These are phyloP conservation scores for Centrapalus pauciflorus DNA, from an alignment of 129 eudicot genomes.

Conservation along the genomic window DNA sequence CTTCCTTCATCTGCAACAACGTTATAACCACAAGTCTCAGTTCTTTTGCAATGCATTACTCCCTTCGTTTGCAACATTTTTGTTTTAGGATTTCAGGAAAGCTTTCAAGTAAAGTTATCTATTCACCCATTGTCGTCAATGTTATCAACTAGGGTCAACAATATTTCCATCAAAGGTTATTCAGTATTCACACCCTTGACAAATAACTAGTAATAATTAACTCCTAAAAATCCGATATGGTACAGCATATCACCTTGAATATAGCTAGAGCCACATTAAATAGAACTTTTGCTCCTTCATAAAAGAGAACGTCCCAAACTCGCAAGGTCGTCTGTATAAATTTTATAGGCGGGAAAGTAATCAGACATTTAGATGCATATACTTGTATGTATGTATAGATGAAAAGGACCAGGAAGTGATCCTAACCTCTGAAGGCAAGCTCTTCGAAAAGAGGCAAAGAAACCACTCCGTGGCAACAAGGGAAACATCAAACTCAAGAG, in stretches of 20 bases:
- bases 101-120: not conserved
- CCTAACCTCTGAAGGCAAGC: conserved; percentile 94
- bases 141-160: not conserved
- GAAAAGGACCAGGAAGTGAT: not conserved
- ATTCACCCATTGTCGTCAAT: too few relatives aligned
- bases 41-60: not conserved
- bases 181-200: not conserved
- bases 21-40: not conserved
- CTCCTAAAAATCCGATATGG: not conserved
- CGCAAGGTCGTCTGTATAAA: conserved; percentile 79
- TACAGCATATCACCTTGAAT: conserved; percentile 55
- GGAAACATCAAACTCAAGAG: conserved; percentile 85
- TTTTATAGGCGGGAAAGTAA: not conserved
- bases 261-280: conserved; percentile 90
- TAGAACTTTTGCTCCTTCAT: conserved; percentile 86
- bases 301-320: conserved; percentile 96
- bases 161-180: not conserved
- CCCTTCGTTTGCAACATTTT: not conserved
- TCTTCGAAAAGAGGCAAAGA: conserved; percentile 87
- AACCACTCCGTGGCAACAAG: conserved; percentile 98
- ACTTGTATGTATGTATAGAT: not conserved
- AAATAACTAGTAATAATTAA: not conserved
- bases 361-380: conserved; percentile 1
- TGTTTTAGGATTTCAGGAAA: not conserved
- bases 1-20: conserved; percentile 83